These are phyloP conservation scores for Rhinocladiella similis DNA, from an alignment of 2,329 filamentous ascomycete genomes.

Conservation along the genomic window DNA sequence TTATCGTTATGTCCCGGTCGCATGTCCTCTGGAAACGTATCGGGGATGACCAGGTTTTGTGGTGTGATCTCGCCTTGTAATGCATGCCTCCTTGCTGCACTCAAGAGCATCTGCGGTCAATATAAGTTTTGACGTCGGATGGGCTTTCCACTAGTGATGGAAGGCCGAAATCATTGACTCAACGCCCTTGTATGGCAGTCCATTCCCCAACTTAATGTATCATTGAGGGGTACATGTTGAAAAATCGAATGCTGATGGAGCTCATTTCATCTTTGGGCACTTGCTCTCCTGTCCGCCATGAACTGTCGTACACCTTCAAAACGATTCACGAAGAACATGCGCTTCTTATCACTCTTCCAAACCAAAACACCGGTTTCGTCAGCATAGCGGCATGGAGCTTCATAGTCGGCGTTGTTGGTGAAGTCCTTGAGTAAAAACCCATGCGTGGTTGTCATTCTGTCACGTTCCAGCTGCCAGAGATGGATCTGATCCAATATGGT, in stretches of 20 bases:
- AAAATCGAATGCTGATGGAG: background rate
- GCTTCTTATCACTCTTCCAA: constrained; percentile 78
- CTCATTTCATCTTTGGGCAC: constrained; percentile 8
- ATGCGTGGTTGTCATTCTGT: constrained; percentile 80
- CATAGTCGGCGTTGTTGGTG: constrained; percentile 65
- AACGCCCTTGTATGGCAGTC: no score
- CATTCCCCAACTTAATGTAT: no score
- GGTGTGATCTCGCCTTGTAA: no score
- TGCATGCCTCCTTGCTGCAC: no score
- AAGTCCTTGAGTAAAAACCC: constrained; percentile 94
- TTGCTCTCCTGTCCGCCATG: constrained; percentile 60
- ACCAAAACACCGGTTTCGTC: constrained; percentile 86
- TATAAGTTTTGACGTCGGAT: no score
- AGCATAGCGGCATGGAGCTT: constrained; percentile 61
- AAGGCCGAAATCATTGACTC: no score
- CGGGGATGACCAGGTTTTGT: no score
- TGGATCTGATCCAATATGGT: constrained; percentile 97
- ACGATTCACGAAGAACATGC: constrained; percentile 88
- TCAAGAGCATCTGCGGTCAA: no score
- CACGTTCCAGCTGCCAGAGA: constrained; percentile 95
- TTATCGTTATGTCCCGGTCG: no score
- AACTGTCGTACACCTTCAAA: constrained; percentile 86
- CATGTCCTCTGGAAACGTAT: no score
- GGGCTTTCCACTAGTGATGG: no score
- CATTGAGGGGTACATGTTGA: no score